Conservation (phyloP, 352 stramenopile species). For the Pseudoperonospora humuli region DNA sequence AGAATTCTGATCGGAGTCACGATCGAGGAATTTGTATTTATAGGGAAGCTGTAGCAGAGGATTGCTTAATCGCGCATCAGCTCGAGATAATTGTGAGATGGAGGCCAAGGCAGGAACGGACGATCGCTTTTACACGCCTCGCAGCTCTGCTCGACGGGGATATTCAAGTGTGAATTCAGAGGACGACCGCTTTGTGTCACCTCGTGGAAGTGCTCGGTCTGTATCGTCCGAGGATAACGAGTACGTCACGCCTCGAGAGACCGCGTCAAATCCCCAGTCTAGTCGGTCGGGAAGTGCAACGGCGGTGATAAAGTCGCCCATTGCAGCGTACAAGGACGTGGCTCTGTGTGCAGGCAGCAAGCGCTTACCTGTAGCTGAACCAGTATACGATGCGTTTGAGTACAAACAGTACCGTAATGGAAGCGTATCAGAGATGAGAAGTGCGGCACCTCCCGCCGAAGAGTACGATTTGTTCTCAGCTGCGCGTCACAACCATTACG, state of each 20-base stretch:
- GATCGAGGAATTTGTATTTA: slow-evolving; percentile 11
- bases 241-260: slow-evolving; percentile 48
- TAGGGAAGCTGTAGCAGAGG: slow-evolving; percentile 1
- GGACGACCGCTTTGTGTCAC: slow-evolving; percentile 53
- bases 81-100: slow-evolving; percentile 7
- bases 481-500: too few species aligned
- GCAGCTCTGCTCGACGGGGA: slow-evolving; percentile 44
- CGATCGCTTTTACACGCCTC: slow-evolving; percentile 60
- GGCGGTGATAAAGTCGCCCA: too few species aligned
- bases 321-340: too few species aligned
- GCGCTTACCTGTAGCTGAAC: too few species aligned
- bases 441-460: slow-evolving; percentile 13
- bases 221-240: slow-evolving; percentile 57
- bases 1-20: background rate
- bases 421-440: slow-evolving; percentile 7
- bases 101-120: too few species aligned
- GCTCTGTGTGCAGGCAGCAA: too few species aligned
- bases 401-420: slow-evolving; percentile 23
- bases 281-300: too few species aligned
- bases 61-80: background rate
- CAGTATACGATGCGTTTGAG: slow-evolving; percentile 22
- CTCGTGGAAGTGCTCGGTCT: slow-evolving; percentile 47
- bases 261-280: slow-evolving; percentile 7
- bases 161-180: slow-evolving; percentile 49
- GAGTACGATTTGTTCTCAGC: slow-evolving; percentile 86